Percentiles rank a stretch among this genome's conserved stretches.
phyloP scores from a whole-genome alignment of 2,329 filamentous ascomycete genomes.

The Aspergillus bombycis region DNA sequence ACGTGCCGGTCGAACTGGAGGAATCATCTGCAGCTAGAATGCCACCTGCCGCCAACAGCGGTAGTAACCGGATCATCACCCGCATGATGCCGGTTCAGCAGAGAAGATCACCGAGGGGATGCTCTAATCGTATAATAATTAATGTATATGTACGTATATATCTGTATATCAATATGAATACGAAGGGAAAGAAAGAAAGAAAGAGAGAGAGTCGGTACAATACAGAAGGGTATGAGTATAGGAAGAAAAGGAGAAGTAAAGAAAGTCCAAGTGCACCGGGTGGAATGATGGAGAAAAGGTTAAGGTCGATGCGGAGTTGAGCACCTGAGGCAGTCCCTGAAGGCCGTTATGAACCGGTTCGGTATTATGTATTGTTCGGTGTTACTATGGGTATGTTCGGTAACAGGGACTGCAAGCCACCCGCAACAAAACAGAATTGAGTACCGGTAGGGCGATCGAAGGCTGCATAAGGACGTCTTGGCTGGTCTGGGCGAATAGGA shows the following conservation, averaged over 20 bases:
- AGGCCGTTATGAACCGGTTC: neutral
- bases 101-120: neutral
- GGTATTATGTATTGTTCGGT: neutral
- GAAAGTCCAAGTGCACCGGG: too few relatives aligned
- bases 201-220: neutral
- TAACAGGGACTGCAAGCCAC: neutral
- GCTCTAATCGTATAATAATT: neutral
- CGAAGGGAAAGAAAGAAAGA: neutral
- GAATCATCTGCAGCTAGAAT: conserved; percentile 15
- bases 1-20: conserved; percentile 6
- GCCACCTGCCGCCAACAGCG: conserved; percentile 16
- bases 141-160: neutral
- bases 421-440: neutral
- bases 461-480: neutral
- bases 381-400: too few relatives aligned
- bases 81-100: conserved; percentile 11
- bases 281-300: neutral
- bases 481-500: neutral
- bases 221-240: neutral
- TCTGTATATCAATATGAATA: neutral
- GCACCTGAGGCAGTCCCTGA: neutral
- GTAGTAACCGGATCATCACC: conserved; percentile 18
- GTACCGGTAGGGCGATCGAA: neutral
- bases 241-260: neutral
- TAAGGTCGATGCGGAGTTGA: neutral